A percentile compares a stretch with the other conserved stretches of the same genome.
These are phyloP conservation scores for Dendrobium huoshanense DNA, from an alignment of 106 monocot genomes.

Conservation along the genomic window DNA sequence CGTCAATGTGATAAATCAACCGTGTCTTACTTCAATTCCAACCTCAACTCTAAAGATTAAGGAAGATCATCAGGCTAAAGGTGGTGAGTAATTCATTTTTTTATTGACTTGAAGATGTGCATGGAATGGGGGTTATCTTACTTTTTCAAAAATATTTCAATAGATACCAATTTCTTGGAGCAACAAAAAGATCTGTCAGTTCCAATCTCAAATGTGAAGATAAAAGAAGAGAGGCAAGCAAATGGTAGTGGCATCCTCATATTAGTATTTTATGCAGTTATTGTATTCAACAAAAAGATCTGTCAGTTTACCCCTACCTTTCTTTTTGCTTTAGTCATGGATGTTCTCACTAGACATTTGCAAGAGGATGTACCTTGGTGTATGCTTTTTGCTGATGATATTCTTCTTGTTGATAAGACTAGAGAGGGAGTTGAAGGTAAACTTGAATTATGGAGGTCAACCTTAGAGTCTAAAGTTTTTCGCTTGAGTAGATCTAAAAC, in stretches of 20 bases:
- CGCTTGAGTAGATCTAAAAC: too few species aligned
- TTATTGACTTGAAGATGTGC: neutral
- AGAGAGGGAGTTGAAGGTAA: too few species aligned
- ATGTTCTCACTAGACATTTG: too few species aligned
- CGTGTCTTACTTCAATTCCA: neutral
- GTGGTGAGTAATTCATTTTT: neutral
- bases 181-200: neutral
- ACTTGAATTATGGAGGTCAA: too few species aligned
- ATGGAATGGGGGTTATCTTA: neutral
- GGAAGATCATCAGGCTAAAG: neutral
- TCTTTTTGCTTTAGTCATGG: too few species aligned
- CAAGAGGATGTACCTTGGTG: too few species aligned
- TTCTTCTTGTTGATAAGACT: too few species aligned
- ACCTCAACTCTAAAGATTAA: neutral
- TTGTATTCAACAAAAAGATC: too few species aligned
- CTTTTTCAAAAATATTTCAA: neutral
- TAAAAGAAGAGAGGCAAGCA: neutral
- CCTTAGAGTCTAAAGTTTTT: too few species aligned
- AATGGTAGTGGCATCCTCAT: neutral
- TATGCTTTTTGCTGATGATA: too few species aligned
- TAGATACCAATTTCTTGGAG: conserved; percentile 2
- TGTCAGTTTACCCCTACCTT: too few species aligned
- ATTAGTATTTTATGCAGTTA: neutral
- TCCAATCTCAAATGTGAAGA: neutral
- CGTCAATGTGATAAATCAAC: neutral